A percentile compares a stretch with the other conserved stretches of the same genome.
Evolutionary conservation across 768 basidiomycete species (phyloP).

Genomic region (Candolleomyces eurysporus): DNA sequence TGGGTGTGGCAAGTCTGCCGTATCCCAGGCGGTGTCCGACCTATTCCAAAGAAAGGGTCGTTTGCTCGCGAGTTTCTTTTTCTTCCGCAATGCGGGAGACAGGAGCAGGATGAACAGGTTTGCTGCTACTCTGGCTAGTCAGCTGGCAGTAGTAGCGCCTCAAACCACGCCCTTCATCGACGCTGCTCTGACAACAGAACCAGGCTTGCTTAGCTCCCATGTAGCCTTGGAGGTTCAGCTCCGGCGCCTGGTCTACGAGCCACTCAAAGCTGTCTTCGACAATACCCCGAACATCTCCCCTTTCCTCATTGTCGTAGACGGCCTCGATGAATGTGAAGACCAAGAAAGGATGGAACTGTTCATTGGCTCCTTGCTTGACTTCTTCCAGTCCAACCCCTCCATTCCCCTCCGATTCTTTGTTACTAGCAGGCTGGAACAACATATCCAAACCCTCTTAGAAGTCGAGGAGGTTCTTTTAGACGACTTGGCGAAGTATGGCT

Average conservation of each 20-base stretch:
- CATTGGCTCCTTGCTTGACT: background rate
- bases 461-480: background rate
- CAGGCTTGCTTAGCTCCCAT: background rate
- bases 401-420: background rate
- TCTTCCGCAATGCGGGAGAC: background rate
- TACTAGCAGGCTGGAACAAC: background rate
- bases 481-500: background rate
- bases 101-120: background rate
- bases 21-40: background rate
- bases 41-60: background rate
- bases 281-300: background rate
- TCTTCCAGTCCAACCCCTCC: background rate
- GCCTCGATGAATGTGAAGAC: background rate
- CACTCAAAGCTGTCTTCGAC: background rate
- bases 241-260: background rate
- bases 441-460: background rate
- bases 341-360: background rate
- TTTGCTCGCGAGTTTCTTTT: background rate
- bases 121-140: background rate
- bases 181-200: background rate
- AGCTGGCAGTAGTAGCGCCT: background rate
- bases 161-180: background rate
- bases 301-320: background rate
- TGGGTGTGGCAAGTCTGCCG: slow-evolving; percentile 1
- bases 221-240: background rate